A percentile compares a stretch with the other conserved stretches of the same genome.
These are phyloP conservation scores for Vanrija sp. DNA, from an alignment of 1,284 basidiomycete species.

Conservation along the genomic window DNA sequence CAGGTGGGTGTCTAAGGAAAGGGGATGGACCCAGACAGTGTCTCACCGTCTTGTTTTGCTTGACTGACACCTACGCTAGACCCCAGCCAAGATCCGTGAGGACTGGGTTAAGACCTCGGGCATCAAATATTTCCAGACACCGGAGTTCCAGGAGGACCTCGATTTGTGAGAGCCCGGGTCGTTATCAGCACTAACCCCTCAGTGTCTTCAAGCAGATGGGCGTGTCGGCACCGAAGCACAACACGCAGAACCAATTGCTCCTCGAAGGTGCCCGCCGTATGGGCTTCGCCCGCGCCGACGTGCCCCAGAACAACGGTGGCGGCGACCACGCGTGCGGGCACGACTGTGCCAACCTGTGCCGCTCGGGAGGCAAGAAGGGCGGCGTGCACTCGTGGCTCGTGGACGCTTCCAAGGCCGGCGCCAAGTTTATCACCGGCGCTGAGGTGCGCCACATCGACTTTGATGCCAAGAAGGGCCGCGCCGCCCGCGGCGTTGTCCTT, in stretches of 20 bases:
- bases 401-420: slow-evolving; percentile 18
- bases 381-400: slow-evolving; percentile 22
- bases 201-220: slow-evolving; percentile 13
- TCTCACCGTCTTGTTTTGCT: not conserved
- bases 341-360: slow-evolving; percentile 17
- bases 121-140: slow-evolving; percentile 10
- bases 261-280: slow-evolving; percentile 25
- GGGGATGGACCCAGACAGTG: slow-evolving; percentile 47
- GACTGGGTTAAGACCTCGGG: slow-evolving; percentile 9
- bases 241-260: slow-evolving; percentile 18
- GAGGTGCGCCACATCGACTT: slow-evolving; percentile 49
- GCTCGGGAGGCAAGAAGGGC: slow-evolving; percentile 20
- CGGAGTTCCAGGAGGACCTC: slow-evolving; percentile 6
- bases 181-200: not conserved
- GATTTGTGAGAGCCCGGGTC: not conserved
- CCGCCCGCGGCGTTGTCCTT: slow-evolving; percentile 30
- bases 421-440: slow-evolving; percentile 11
- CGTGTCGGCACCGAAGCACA: slow-evolving; percentile 14
- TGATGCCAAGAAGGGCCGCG: slow-evolving; percentile 3
- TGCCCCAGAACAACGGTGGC: slow-evolving; percentile 22
- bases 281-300: slow-evolving; percentile 15
- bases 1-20: slow-evolving; percentile 5
- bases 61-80: slow-evolving; percentile 9
- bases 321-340: slow-evolving; percentile 2
- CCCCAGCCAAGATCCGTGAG: slow-evolving; percentile 5